These are phyloP conservation scores for Bassia scoparia DNA, from an alignment of 148 eudicot species.

Conservation along the genomic window DNA sequence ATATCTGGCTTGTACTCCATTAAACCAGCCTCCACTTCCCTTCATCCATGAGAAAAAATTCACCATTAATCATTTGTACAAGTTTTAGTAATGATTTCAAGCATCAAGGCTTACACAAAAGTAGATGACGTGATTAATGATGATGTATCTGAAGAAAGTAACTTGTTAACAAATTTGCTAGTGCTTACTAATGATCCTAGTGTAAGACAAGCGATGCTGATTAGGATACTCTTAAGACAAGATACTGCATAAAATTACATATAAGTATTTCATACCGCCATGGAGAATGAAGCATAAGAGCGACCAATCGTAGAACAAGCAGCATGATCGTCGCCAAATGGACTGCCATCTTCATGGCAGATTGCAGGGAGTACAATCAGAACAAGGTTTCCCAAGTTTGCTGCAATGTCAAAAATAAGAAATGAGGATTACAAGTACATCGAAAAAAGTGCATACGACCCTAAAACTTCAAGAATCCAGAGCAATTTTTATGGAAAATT, in stretches of 20 bases:
- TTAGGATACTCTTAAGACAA: no score
- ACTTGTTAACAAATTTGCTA: no score
- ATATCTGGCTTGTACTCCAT: slow-evolving; percentile 98
- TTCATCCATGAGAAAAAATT: slow-evolving; percentile 27
- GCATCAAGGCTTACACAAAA: neutral
- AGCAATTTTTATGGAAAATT: neutral
- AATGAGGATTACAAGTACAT: no score
- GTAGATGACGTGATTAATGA: neutral
- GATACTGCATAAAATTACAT: no score
- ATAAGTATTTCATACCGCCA: slow-evolving; percentile 57
- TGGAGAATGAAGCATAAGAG: slow-evolving; percentile 83
- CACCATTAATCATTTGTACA: no score
- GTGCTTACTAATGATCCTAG: no score
- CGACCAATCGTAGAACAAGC: slow-evolving; percentile 55
- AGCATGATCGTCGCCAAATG: slow-evolving; percentile 59
- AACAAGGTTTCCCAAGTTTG: slow-evolving; percentile 79
- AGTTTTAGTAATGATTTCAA: neutral
- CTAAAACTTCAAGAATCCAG: no score
- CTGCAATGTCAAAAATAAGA: slow-evolving; percentile 28
- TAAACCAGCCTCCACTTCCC: slow-evolving; percentile 96
- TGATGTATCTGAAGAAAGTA: no score
- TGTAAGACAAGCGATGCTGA: no score
- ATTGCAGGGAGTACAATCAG: slow-evolving; percentile 80
- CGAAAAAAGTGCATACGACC: no score
- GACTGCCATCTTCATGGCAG: slow-evolving; percentile 66